Conservation (phyloP, 306 rosid genomes). For the Trifolium subterraneum region DNA sequence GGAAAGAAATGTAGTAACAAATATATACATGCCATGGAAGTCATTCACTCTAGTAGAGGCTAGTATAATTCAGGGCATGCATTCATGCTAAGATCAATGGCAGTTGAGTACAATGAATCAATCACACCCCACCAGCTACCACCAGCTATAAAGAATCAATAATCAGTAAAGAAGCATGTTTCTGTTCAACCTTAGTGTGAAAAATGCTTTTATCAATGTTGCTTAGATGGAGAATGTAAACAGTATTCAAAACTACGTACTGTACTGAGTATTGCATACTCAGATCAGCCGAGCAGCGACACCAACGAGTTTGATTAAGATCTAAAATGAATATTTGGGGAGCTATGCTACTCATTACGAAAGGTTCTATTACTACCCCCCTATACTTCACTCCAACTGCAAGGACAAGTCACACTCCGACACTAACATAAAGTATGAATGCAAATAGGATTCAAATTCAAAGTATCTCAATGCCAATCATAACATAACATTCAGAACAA, state of each 20-base stretch:
- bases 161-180: background rate
- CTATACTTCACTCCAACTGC: too few species aligned
- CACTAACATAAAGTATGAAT: too few species aligned
- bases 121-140: background rate
- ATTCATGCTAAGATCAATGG: too few species aligned
- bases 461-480: background rate
- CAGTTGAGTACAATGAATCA: background rate
- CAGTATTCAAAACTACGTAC: background rate
- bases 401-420: too few species aligned
- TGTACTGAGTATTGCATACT: background rate
- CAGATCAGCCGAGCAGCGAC: too few species aligned
- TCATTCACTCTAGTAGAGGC: too few species aligned
- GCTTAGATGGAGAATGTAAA: background rate
- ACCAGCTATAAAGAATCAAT: background rate
- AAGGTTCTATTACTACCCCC: too few species aligned
- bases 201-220: background rate
- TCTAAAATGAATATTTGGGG: slow-evolving; percentile 5
- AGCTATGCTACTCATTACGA: too few species aligned
- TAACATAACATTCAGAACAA: too few species aligned
- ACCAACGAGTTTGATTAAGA: background rate
- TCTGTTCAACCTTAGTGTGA: background rate
- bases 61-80: too few species aligned
- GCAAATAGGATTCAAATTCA: background rate
- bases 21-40: too few species aligned
- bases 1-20: too few species aligned